These are phyloP conservation scores for Gossypium laxum DNA, from an alignment of 441 rosid species.

Conservation along the genomic window DNA sequence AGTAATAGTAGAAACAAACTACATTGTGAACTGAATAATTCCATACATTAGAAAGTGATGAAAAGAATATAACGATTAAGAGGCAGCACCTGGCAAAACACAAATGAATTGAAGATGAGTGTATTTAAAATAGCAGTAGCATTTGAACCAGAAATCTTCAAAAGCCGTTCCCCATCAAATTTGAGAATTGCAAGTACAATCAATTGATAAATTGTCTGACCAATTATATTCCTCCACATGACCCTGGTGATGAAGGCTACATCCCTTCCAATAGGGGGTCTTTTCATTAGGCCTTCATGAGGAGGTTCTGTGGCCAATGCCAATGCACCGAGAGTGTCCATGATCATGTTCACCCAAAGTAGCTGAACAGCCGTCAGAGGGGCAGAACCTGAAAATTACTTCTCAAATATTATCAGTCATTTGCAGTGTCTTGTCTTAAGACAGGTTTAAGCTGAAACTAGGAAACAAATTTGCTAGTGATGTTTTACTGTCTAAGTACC, in stretches of 20 bases:
- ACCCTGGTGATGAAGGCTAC: conserved; percentile 29
- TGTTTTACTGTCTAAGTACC: conserved; percentile 22
- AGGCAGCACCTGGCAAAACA: conserved; percentile 39
- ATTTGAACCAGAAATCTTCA: conserved; percentile 42
- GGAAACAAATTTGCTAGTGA: background rate
- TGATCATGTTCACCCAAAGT: conserved; percentile 54
- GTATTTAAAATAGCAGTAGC: conserved; percentile 43
- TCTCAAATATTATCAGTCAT: conserved; percentile 1
- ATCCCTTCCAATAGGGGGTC: conserved; percentile 31
- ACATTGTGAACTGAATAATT: background rate
- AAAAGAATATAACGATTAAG: background rate
- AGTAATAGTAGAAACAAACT: background rate
- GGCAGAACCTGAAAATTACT: conserved; percentile 29
- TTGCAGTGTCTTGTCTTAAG: background rate
- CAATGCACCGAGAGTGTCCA: conserved; percentile 48
- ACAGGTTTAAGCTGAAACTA: background rate
- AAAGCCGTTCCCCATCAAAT: conserved; percentile 37
- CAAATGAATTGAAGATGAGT: conserved; percentile 46
- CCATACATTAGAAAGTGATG: background rate
- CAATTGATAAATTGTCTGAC: conserved; percentile 56
- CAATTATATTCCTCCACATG: conserved; percentile 47
- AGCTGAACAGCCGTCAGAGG: conserved; percentile 66
- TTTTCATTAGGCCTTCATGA: conserved; percentile 35
- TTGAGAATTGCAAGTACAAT: conserved; percentile 40
- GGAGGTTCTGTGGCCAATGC: conserved; percentile 51